A percentile compares a stretch with the other conserved stretches of the same genome.
phyloP scores from a whole-genome alignment of 768 basidiomycete genomes.

The Mycena floridula region DNA sequence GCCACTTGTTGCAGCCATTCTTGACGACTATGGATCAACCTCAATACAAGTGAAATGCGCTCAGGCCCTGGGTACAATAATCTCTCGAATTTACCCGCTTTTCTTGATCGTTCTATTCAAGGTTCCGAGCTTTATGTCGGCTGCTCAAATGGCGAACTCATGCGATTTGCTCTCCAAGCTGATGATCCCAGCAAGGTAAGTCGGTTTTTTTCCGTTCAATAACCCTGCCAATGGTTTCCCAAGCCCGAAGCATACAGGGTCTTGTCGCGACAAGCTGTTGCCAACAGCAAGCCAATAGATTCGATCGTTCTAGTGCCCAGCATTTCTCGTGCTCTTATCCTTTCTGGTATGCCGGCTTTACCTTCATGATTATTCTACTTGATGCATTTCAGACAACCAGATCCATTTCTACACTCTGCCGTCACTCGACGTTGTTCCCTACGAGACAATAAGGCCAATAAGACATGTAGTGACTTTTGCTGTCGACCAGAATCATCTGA shows the following conservation, averaged over 20 bases:
- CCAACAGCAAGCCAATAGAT: conserved; percentile 67
- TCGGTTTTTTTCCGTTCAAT: conserved; percentile 1
- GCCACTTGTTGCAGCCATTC: conserved; percentile 27
- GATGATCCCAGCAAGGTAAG: conserved; percentile 45
- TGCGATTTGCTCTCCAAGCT: conserved; percentile 70
- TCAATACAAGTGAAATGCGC: conserved; percentile 36
- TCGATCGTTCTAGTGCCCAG: conserved; percentile 76
- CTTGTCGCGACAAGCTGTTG: conserved; percentile 62
- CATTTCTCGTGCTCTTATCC: conserved; percentile 66
- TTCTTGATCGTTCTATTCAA: conserved; percentile 16
- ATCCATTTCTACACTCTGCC: conserved; percentile 81
- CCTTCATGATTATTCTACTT: conserved; percentile 1
- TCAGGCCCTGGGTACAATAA: conserved; percentile 46
- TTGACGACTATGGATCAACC: conserved; percentile 12
- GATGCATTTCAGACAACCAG: conserved; percentile 38
- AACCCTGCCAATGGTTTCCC: conserved; percentile 4
- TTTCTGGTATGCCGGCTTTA: conserved; percentile 52
- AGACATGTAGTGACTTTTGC: conserved; percentile 77
- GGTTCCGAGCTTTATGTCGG: conserved; percentile 86
- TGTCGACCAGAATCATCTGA: conserved; percentile 72
- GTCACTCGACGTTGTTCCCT: conserved; percentile 64
- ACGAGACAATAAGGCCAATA: conserved; percentile 61
- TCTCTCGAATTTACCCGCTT: not conserved
- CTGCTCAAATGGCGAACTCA: conserved; percentile 76
- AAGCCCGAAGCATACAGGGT: conserved; percentile 62